Percentiles rank a stretch among this genome's conserved stretches.
Evolutionary conservation across 148 eudicot species (phyloP).

Genomic region (Rhododendron henanense): DNA sequence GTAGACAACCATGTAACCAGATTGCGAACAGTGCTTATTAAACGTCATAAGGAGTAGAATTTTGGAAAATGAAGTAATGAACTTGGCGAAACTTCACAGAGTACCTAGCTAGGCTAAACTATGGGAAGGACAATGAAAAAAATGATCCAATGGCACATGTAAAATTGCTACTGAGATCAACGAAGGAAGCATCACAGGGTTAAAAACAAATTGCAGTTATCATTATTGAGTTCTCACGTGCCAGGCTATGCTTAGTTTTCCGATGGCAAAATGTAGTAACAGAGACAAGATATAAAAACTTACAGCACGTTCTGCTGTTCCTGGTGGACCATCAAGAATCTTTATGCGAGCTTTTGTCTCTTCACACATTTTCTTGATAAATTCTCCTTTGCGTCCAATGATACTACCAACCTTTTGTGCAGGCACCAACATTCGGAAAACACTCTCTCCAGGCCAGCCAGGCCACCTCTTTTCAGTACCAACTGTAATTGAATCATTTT

Average conservation of each 20-base stretch:
- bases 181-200: neutral
- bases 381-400: constrained; percentile 97
- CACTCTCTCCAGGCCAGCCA: constrained; percentile 99
- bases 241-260: neutral
- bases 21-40: neutral
- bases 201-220: neutral
- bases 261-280: neutral
- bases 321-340: constrained; percentile 94
- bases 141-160: neutral
- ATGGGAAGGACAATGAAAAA: neutral
- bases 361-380: constrained; percentile 87
- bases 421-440: constrained; percentile 86
- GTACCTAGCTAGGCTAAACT: neutral
- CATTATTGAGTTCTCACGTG: neutral
- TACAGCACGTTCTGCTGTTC: constrained; percentile 87
- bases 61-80: constrained; percentile 1
- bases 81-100: neutral
- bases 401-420: constrained; percentile 87
- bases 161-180: neutral
- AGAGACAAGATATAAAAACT: constrained; percentile 28
- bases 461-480: constrained; percentile 83
- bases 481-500: constrained; percentile 25
- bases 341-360: constrained; percentile 92
- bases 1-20: neutral
- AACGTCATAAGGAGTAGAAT: neutral